Evolutionary conservation across 2,329 filamentous ascomycete species (phyloP).

Genomic region (Fusarium nisikadoi): DNA sequence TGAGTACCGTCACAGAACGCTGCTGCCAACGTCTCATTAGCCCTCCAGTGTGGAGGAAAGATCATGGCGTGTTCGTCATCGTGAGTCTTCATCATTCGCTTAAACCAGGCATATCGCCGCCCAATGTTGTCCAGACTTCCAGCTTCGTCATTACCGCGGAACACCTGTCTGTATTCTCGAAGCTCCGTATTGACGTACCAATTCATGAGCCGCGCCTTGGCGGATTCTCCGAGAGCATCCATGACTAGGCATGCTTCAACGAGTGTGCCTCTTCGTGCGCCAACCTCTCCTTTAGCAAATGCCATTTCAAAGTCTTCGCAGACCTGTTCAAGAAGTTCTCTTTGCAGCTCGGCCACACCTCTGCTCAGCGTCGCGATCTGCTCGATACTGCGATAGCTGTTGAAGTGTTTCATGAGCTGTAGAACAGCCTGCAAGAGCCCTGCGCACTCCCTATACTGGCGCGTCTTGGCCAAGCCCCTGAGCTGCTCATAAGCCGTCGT

Average conservation of each 20-base stretch:
- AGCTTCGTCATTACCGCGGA: constrained; percentile 95
- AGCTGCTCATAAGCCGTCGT: constrained; percentile 99
- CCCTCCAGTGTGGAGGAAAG: constrained; percentile 88
- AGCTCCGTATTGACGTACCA: constrained; percentile 99
- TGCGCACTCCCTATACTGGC: constrained; percentile 95
- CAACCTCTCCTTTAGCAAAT: constrained; percentile 88
- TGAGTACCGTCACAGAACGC: constrained; percentile 95
- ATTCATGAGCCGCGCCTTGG: constrained; percentile 81
- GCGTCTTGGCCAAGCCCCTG: constrained; percentile 79
- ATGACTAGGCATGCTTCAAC: constrained; percentile 92
- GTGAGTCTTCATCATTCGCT: constrained; percentile 92
- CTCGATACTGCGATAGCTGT: constrained; percentile 96
- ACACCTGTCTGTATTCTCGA: constrained; percentile 94
- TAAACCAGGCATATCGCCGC: constrained; percentile 94
- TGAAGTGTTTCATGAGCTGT: constrained; percentile 98
- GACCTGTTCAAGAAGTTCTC: constrained; percentile 94
- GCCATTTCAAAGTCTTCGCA: constrained; percentile 98
- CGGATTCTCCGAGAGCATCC: constrained; percentile 91
- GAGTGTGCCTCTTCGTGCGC: constrained; percentile 74
- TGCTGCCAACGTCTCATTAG: constrained; percentile 89
- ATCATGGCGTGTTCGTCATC: constrained; percentile 91
- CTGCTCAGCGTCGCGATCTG: constrained; percentile 94
- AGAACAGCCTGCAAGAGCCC: constrained; percentile 93
- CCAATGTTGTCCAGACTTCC: constrained; percentile 97
- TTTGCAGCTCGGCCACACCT: constrained; percentile 92